Evolutionary conservation across 1,284 basidiomycete genomes (phyloP).

Genomic region (Puccinia coronata): DNA sequence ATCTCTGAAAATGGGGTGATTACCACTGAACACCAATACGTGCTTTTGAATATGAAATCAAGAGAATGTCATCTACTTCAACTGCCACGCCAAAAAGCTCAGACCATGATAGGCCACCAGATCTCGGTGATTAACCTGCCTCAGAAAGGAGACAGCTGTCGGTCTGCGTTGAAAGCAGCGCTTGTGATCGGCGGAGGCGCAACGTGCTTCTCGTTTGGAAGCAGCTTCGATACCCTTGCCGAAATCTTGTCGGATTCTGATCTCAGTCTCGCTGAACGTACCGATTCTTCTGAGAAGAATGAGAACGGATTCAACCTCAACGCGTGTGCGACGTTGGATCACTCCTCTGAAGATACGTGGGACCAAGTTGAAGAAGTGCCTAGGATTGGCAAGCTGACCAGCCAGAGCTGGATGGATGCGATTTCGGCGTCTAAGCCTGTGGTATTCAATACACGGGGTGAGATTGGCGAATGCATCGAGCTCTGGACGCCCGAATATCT

Average conservation of each 20-base stretch:
- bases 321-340: constrained; percentile 16
- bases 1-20: constrained; percentile 38
- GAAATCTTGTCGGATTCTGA: constrained; percentile 23
- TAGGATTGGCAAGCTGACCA: not conserved
- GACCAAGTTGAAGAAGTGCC: constrained; percentile 3
- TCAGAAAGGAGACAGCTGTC: not conserved
- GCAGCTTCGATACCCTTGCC: constrained; percentile 33
- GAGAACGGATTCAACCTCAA: not conserved
- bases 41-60: constrained; percentile 13
- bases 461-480: constrained; percentile 34
- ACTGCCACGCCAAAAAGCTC: not conserved
- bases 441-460: constrained; percentile 13
- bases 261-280: not conserved
- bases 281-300: not conserved
- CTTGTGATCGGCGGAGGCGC: constrained; percentile 41
- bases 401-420: not conserved
- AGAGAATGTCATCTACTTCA: constrained; percentile 7
- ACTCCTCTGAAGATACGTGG: constrained; percentile 39
- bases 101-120: constrained; percentile 33
- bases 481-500: constrained; percentile 43
- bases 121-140: not conserved
- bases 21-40: constrained; percentile 28
- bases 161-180: not conserved
- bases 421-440: constrained; percentile 17
- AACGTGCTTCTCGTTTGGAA: constrained; percentile 49